Base-by-base conservation (phyloP, 495 filamentous ascomycete genomes). In the Penicillium cosmopolitanum region DNA sequence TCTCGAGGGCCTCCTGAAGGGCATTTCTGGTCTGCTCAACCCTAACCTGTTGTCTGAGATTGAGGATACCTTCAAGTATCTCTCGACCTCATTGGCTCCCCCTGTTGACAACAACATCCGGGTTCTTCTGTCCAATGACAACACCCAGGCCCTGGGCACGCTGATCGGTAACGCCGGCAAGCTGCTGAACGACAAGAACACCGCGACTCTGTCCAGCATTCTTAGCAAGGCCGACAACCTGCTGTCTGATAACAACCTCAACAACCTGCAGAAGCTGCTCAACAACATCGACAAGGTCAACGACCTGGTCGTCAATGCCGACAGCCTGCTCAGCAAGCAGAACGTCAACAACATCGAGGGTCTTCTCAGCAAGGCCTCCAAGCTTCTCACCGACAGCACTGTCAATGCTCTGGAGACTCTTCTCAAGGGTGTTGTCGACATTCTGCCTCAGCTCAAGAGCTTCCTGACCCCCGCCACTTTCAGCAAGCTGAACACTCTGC, bases 101-200 rank as follows among this genome's bases (percentile, higher is more conserved):
- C 66, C 79, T 4, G 73, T 73, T 47, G 66, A 76, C 53, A 66
- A 74, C 61, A 74, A 81, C 60, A 57, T 82, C 8, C 73, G 76
- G 42, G 65, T 62, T 25, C 66, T 81, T 42, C 64, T 81, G 8
- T 59, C 54, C 23, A 61, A 71, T 21, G 50, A 69, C 19, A 67
- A 67, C 33, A 72, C 59, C 15, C 16, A 59, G 42, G 53, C 52
- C 16, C 36, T 66, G 18, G 59, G 25, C 12, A 54, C 46, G 50
- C 62, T 78, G 50, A 74, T 75, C 40, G 66, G 50, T 42, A 73
- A 73, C 43, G 72, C 68, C 55, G 70, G 72, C 55, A 64, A 52
- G 33, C 53, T 75, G 23, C 44, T 74, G 44, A 70, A 56, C 16
- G 34, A 64, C n/a, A 58, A 67, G 48, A 70, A 69, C 50, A 77